Conservation (phyloP, 108 stramenopile genomes). For the Halocafeteria seosinensis region DNA sequence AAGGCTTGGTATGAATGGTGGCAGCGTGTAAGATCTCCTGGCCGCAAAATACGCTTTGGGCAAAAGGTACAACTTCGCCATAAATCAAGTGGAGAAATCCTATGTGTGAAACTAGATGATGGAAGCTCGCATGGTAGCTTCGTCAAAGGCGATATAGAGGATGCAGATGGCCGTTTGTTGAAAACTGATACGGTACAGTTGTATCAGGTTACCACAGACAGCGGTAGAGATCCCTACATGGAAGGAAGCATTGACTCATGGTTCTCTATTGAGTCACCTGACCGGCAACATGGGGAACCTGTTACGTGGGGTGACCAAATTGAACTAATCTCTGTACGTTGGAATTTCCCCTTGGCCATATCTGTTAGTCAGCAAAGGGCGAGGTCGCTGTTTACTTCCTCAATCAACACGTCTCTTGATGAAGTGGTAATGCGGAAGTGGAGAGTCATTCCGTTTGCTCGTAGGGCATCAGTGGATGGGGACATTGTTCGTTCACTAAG, state of each 20-base stretch:
- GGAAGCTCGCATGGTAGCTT: no score
- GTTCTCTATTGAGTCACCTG: not conserved
- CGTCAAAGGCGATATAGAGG: not conserved
- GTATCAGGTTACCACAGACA: not conserved
- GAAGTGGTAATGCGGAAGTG: no score
- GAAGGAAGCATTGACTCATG: not conserved
- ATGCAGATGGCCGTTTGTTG: no score
- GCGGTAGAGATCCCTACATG: not conserved
- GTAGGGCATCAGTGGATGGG: no score
- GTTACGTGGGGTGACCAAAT: not conserved
- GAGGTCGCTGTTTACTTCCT: no score
- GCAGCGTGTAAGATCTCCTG: not conserved
- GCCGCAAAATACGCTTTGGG: not conserved
- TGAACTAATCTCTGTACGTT: not conserved
- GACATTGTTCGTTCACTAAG: no score
- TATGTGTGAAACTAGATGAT: not conserved
- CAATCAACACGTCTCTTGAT: no score
- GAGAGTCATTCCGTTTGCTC: no score
- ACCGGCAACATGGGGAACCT: not conserved
- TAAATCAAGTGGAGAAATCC: not conserved
- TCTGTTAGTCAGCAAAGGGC: no score
- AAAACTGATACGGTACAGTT: not conserved
- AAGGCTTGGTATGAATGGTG: not conserved
- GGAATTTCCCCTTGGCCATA: no score
- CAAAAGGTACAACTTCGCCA: not conserved